phyloP scores from a whole-genome alignment of 1,284 basidiomycete species.

The Coniferiporia sulphurascens region DNA sequence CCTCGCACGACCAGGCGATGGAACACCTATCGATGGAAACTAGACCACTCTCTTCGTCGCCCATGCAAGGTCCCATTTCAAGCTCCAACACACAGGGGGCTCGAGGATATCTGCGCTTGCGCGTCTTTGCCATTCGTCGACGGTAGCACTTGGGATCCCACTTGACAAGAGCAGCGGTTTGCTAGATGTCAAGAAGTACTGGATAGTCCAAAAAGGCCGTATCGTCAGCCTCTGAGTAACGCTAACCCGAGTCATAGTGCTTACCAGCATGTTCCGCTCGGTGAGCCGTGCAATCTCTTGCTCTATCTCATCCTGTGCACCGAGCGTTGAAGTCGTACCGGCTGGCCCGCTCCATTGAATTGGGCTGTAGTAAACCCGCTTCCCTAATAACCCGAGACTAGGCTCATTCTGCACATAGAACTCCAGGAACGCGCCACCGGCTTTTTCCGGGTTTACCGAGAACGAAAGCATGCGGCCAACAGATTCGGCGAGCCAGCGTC shows the following conservation, averaged over 20 bases:
- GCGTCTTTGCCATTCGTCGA: conserved; percentile 12
- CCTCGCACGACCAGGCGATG: too few species aligned
- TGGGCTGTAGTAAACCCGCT: conserved; percentile 11
- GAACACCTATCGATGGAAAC: neutral
- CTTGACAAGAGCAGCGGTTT: conserved; percentile 4
- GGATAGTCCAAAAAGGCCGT: neutral
- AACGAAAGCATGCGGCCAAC: neutral
- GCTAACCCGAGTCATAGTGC: neutral
- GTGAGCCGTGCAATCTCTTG: conserved; percentile 3
- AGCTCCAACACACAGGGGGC: neutral
- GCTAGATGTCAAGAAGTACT: conserved; percentile 12
- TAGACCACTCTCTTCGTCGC: neutral
- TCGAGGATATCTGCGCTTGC: conserved; percentile 2
- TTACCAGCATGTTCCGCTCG: conserved; percentile 11
- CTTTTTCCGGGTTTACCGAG: conserved; percentile 2
- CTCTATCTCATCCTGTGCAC: neutral
- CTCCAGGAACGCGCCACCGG: conserved; percentile 1
- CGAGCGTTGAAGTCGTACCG: neutral
- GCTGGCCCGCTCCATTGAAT: neutral
- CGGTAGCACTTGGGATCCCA: conserved; percentile 1
- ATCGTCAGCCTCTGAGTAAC: neutral
- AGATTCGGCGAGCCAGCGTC: conserved; percentile 4
- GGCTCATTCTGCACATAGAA: neutral
- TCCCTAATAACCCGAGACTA: neutral
- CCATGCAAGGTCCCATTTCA: conserved; percentile 13